Conservation (phyloP, 306 rosid genomes). For the Castanea crenata region DNA sequence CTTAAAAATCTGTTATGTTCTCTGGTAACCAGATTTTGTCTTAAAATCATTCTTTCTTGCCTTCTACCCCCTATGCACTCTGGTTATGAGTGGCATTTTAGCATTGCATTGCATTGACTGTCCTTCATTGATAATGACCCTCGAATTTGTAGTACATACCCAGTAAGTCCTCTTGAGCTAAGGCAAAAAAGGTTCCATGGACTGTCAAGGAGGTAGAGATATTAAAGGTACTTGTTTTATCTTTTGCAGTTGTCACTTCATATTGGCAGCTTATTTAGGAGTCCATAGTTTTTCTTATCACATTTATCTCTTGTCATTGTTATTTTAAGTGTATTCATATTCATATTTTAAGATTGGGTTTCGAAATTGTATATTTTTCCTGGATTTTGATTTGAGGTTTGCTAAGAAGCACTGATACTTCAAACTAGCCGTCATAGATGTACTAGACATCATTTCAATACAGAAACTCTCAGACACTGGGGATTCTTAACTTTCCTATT, state of each 20-base stretch:
- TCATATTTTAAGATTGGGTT: not conserved
- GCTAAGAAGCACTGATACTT: not conserved
- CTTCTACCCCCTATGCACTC: too few species aligned
- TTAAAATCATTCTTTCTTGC: not conserved
- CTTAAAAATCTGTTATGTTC: not conserved
- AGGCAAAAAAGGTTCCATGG: conserved; percentile 51
- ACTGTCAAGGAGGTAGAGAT: conserved; percentile 55
- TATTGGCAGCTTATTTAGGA: not conserved
- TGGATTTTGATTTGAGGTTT: too few species aligned
- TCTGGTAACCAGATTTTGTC: not conserved
- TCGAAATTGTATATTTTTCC: not conserved
- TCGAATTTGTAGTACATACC: conserved; percentile 39
- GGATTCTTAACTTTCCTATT: too few species aligned
- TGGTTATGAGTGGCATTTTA: not conserved
- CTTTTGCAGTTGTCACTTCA: not conserved
- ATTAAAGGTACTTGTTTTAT: conserved; percentile 39
- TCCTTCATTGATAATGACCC: not conserved
- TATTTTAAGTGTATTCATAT: not conserved
- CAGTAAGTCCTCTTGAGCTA: conserved; percentile 14
- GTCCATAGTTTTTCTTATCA: not conserved
- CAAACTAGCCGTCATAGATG: too few species aligned
- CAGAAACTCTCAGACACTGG: too few species aligned
- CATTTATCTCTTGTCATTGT: not conserved
- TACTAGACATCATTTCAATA: too few species aligned
- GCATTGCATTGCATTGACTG: not conserved